These are phyloP conservation scores for Starmerella bacillaris DNA, from an alignment of 805 yeast species.

Conservation along the genomic window DNA sequence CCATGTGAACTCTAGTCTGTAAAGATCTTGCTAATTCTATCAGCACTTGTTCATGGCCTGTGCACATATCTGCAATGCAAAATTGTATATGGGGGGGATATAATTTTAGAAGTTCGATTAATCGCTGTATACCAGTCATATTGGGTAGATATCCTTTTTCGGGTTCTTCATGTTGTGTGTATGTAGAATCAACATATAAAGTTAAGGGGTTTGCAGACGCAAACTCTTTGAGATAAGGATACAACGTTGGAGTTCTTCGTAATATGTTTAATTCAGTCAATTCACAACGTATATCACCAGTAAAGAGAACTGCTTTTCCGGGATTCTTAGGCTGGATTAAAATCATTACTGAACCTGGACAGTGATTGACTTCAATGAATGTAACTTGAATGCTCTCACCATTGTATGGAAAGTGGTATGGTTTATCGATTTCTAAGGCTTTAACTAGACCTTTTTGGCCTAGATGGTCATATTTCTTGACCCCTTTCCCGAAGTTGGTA, in stretches of 20 bases:
- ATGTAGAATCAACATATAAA: conserved; percentile 40
- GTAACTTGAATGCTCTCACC: conserved; percentile 23
- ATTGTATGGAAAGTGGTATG: conserved; percentile 11
- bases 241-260: conserved; percentile 25
- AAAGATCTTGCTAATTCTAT: conserved; percentile 22
- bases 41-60: conserved; percentile 43
- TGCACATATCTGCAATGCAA: conserved; percentile 25
- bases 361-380: conserved; percentile 35
- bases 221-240: conserved; percentile 25
- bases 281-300: conserved; percentile 46
- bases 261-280: conserved; percentile 31
- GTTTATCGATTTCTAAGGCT: conserved; percentile 9
- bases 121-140: conserved; percentile 26
- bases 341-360: conserved; percentile 43
- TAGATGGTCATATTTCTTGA: conserved; percentile 15
- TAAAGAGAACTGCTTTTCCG: conserved; percentile 27
- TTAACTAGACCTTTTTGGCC: conserved; percentile 15
- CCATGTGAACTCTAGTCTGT: conserved; percentile 22
- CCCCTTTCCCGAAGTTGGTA: conserved; percentile 12
- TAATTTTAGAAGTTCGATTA: conserved; percentile 22
- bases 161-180: conserved; percentile 33
- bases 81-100: conserved; percentile 32
- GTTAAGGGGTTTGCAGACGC: conserved; percentile 26
- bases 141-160: conserved; percentile 30
- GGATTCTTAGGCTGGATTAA: conserved; percentile 20